phyloP scores from a whole-genome alignment of 257 asterid genomes.

The Nicotiana paniculata region DNA sequence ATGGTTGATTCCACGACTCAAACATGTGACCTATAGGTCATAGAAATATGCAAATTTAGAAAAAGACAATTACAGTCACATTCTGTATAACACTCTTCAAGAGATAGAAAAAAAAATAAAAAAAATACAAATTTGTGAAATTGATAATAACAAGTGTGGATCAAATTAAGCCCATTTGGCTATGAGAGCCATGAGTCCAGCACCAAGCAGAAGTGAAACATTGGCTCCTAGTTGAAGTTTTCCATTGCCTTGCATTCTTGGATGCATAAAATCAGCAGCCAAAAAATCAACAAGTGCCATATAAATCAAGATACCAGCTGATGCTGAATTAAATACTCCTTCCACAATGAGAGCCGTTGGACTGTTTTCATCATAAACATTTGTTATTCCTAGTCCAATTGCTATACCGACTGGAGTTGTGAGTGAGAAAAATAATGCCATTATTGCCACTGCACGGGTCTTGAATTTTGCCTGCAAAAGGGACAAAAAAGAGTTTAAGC shows the following conservation, averaged over 20 bases:
- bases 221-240: slow-evolving; percentile 13
- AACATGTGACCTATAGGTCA: no score
- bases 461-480: slow-evolving; percentile 1
- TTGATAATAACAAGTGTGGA: neutral
- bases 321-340: slow-evolving; percentile 8
- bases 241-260: slow-evolving; percentile 12
- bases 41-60: no score
- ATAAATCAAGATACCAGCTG: slow-evolving; percentile 12
- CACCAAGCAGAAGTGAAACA: slow-evolving; percentile 11
- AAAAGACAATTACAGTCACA: neutral
- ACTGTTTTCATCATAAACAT: slow-evolving; percentile 1
- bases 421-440: slow-evolving; percentile 10
- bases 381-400: slow-evolving; percentile 5
- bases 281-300: slow-evolving; percentile 12
- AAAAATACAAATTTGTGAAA: neutral
- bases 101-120: no score
- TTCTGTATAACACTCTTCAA: neutral
- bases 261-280: slow-evolving; percentile 11
- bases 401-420: slow-evolving; percentile 10
- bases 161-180: slow-evolving; percentile 11
- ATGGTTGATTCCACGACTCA: no score
- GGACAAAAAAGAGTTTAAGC: neutral
- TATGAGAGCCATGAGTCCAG: slow-evolving; percentile 9
- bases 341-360: slow-evolving; percentile 9
- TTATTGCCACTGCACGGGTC: neutral